phyloP scores from a whole-genome alignment of 805 yeast genomes.

The Cyberlindnera mycetangii region DNA sequence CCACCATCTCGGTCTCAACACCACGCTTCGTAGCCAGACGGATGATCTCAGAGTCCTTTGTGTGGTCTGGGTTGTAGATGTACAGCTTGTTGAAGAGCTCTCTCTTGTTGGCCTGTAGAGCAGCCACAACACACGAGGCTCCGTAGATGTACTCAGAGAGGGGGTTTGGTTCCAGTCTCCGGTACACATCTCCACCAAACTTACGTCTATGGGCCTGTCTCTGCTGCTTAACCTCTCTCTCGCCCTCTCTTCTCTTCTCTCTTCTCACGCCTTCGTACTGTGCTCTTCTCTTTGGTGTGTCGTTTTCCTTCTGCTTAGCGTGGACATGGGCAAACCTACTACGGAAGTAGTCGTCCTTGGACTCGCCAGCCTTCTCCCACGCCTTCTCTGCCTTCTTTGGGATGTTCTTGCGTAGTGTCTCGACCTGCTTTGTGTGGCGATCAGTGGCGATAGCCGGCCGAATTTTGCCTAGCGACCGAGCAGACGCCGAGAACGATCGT shows the following conservation, averaged over 20 bases:
- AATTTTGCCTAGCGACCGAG: conserved; percentile 4
- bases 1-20: conserved; percentile 16
- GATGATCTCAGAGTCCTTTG: conserved; percentile 41
- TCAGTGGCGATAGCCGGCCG: conserved; percentile 18
- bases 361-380: conserved; percentile 62
- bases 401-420: conserved; percentile 38
- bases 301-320: conserved; percentile 36
- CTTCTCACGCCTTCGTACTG: conserved; percentile 22
- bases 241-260: conserved; percentile 8
- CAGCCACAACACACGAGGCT: conserved; percentile 70
- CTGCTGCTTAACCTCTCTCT: conserved; percentile 9
- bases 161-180: conserved; percentile 37
- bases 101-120: conserved; percentile 55
- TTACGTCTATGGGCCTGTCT: conserved; percentile 18
- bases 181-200: conserved; percentile 21
- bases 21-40: conserved; percentile 40
- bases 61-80: conserved; percentile 37
- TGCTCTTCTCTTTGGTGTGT: conserved; percentile 17
- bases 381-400: conserved; percentile 40
- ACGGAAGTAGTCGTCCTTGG: conserved; percentile 60
- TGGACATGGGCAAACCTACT: conserved; percentile 66
- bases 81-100: conserved; percentile 48
- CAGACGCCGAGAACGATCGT: conserved; percentile 6
- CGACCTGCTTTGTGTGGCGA: conserved; percentile 5
- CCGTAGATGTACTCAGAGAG: conserved; percentile 73